Evolutionary conservation across 305 asterid species (phyloP).

Genomic region (Solanum hybrid): DNA sequence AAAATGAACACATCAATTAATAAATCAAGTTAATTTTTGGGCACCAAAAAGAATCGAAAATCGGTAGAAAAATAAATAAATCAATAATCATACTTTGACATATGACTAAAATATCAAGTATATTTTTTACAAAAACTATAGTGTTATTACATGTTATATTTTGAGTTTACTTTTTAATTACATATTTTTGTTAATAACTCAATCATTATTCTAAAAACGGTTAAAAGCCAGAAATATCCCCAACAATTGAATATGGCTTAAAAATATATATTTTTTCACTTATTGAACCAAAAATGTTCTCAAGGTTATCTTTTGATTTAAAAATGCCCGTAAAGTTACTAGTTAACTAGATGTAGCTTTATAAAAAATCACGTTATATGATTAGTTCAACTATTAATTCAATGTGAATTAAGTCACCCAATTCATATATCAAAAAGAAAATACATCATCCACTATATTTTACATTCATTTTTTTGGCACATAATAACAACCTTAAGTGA

Average conservation of each 20-base stretch:
- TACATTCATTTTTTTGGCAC: not conserved
- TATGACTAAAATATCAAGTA: no score
- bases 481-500: not conserved
- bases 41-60: no score
- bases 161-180: not conserved
- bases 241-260: not conserved
- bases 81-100: no score
- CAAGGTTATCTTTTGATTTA: not conserved
- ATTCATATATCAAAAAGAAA: not conserved
- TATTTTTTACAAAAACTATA: not conserved
- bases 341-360: not conserved
- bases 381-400: not conserved
- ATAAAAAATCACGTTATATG: not conserved
- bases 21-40: no score
- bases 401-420: not conserved
- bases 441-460: not conserved
- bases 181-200: not conserved
- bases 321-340: not conserved
- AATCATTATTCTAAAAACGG: not conserved
- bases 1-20: no score
- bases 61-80: no score
- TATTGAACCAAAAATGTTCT: not conserved
- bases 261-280: not conserved
- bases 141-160: not conserved
- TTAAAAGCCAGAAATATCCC: not conserved